Evolutionary conservation across 306 rosid species (phyloP).

Genomic region (Adenanthera pavonina): DNA sequence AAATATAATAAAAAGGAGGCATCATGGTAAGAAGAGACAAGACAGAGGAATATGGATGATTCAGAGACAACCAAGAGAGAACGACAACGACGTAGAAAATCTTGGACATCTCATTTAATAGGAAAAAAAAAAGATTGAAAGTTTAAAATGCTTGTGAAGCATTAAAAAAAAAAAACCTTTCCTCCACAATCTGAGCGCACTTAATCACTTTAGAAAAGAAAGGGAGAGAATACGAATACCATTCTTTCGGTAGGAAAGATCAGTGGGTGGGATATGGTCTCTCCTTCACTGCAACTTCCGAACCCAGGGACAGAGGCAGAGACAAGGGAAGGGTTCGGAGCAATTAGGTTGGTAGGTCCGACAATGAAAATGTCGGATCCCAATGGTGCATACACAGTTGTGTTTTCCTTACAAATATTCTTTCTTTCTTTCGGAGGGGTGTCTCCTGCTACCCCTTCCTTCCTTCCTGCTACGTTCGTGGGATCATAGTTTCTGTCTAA

Average conservation of each 20-base stretch:
- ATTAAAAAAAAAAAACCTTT: background rate
- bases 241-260: slow-evolving; percentile 16
- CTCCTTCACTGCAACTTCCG: slow-evolving; percentile 36
- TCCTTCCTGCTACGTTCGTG: too few species aligned
- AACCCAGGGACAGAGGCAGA: slow-evolving; percentile 34
- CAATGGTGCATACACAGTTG: slow-evolving; percentile 36
- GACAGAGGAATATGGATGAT: slow-evolving; percentile 23
- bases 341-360: slow-evolving; percentile 35
- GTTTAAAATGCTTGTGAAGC: background rate
- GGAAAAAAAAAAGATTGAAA: background rate
- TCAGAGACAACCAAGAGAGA: slow-evolving; percentile 15
- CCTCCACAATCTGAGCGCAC: background rate
- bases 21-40: background rate
- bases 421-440: background rate
- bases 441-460: too few species aligned
- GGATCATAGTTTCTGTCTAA: too few species aligned
- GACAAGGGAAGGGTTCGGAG: slow-evolving; percentile 3
- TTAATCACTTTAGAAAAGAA: background rate
- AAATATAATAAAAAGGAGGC: background rate
- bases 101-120: background rate
- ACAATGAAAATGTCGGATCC: slow-evolving; percentile 52
- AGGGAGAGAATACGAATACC: background rate
- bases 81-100: background rate
- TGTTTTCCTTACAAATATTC: slow-evolving; percentile 10
- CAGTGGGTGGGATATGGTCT: slow-evolving; percentile 18